Conservation (phyloP, 257 asterid genomes). For the Przewalskia tangutica region DNA sequence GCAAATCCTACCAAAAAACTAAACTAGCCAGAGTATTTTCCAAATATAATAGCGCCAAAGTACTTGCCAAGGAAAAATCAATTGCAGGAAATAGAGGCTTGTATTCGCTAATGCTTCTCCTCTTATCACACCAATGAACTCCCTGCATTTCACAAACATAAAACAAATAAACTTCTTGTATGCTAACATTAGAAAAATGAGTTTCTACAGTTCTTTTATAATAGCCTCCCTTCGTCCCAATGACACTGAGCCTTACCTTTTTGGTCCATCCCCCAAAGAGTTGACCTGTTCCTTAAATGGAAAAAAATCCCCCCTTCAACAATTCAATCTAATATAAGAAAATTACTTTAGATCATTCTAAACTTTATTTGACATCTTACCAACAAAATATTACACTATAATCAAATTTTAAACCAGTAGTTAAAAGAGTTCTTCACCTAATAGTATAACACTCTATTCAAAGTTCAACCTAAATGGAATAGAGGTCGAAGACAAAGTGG, state of each 20-base stretch:
- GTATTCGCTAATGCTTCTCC: constrained; percentile 74
- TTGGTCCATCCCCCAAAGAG: not conserved
- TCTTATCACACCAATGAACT: constrained; percentile 92
- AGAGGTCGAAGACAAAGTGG: not conserved
- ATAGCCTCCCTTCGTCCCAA: not conserved
- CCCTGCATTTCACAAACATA: constrained; percentile 48
- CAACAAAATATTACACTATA: not conserved
- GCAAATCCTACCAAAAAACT: not conserved
- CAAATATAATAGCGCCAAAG: not conserved
- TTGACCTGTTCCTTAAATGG: not conserved
- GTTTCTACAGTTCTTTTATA: not conserved
- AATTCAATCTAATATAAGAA: not conserved
- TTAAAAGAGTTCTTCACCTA: not conserved
- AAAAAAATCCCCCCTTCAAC: not conserved
- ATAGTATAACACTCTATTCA: not conserved
- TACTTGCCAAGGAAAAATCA: constrained; percentile 86
- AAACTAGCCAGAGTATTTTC: not conserved
- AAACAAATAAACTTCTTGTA: not conserved
- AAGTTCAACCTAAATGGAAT: no score
- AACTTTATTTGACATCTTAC: not conserved
- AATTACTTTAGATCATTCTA: not conserved
- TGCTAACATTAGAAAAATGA: not conserved
- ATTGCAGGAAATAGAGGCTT: constrained; percentile 73
- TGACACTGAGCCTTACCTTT: not conserved
- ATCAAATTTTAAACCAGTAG: not conserved